Evolutionary conservation across 495 filamentous ascomycete genomes (phyloP).

Genomic region (Achaetomiella virescens): DNA sequence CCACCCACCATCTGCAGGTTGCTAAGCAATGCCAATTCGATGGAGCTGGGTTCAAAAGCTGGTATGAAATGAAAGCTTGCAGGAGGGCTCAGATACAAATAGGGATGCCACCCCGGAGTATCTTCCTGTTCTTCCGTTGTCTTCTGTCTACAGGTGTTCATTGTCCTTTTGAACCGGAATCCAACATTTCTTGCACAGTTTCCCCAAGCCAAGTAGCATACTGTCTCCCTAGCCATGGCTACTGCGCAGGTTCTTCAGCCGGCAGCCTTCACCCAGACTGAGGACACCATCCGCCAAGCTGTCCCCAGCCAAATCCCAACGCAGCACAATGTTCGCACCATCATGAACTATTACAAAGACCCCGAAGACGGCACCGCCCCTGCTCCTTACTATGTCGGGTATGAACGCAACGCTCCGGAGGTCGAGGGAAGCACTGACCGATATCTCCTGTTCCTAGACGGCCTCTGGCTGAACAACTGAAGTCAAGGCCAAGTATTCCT

Average conservation of each 20-base stretch:
- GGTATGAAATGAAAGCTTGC: no score
- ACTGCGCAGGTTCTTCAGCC: slow-evolving; percentile 1
- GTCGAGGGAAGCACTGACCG: background rate
- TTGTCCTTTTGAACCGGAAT: no score
- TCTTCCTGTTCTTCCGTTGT: no score
- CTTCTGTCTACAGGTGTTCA: no score
- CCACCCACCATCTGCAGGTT: background rate
- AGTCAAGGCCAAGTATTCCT: background rate
- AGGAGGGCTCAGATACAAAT: no score
- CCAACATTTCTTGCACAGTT: no score
- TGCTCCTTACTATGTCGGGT: slow-evolving; percentile 40
- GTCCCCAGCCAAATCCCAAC: background rate
- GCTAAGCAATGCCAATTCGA: no score
- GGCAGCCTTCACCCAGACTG: background rate
- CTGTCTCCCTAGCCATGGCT: no score
- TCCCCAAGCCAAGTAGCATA: no score
- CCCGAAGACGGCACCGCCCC: slow-evolving; percentile 53
- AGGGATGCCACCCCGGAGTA: no score
- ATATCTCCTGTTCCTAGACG: background rate
- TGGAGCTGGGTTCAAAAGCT: no score
- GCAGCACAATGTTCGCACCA: slow-evolving; percentile 45
- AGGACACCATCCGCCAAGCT: background rate
- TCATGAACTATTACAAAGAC: slow-evolving; percentile 55
- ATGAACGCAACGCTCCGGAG: slow-evolving; percentile 10
- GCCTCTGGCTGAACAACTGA: background rate